These are phyloP conservation scores for Glycine latifolia DNA, from an alignment of 306 rosid genomes.

Conservation along the genomic window DNA sequence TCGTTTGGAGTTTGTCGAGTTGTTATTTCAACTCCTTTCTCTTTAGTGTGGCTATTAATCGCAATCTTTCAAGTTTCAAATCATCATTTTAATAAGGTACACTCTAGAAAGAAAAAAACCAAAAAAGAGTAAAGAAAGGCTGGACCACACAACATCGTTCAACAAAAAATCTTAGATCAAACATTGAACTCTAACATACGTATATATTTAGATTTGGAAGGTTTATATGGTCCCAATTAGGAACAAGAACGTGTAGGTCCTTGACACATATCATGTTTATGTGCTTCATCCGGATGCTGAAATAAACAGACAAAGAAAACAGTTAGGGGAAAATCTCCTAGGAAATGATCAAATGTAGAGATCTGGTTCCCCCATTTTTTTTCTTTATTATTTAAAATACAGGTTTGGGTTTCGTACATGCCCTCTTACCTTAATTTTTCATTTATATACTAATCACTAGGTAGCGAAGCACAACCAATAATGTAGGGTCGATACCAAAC, in stretches of 20 bases:
- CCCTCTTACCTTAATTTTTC: conserved; percentile 40
- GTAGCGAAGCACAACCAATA: conserved; percentile 59
- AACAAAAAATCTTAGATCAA: conserved; percentile 47
- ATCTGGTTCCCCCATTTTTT: conserved; percentile 66
- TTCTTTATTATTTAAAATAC: not conserved
- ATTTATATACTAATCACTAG: conserved; percentile 45
- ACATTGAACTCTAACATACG: conserved; percentile 22
- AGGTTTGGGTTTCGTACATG: conserved; percentile 56
- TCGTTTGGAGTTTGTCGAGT: conserved; percentile 26
- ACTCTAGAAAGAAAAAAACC: not conserved
- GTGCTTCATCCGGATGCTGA: conserved; percentile 52
- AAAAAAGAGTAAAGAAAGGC: not conserved
- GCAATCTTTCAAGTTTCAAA: no score
- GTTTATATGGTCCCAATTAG: conserved; percentile 48
- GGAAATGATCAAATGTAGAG: conserved; percentile 57
- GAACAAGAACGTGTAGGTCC: conserved; percentile 63
- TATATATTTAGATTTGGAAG: conserved; percentile 21
- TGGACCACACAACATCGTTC: conserved; percentile 66
- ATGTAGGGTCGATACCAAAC: conserved; percentile 75
- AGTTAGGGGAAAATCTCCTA: conserved; percentile 75
- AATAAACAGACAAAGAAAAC: conserved; percentile 64
- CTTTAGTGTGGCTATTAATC: not conserved
- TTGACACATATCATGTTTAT: conserved; percentile 62
- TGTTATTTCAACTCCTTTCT: not conserved
- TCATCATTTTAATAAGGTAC: no score